phyloP scores from a whole-genome alignment of 2,329 filamentous ascomycete genomes.

The Aspergillus nomiae region DNA sequence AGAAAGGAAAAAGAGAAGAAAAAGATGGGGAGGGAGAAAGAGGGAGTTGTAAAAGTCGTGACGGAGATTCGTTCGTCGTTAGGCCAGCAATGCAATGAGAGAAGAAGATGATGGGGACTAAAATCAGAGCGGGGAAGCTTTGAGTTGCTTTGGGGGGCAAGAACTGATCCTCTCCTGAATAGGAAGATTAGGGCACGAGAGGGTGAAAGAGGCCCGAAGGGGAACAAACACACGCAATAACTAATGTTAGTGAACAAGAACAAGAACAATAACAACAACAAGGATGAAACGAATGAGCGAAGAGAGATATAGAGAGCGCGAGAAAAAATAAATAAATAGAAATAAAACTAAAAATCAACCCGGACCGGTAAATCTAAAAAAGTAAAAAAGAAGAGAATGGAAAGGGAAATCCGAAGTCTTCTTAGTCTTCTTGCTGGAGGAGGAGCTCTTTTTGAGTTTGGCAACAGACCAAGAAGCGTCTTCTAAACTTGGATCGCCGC shows the following conservation, averaged over 20 bases:
- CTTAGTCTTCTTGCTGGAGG: not conserved
- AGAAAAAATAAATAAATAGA: not conserved
- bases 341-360: not conserved
- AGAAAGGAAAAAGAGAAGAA: not conserved
- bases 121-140: slow-evolving; percentile 14
- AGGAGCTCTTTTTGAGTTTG: slow-evolving; percentile 1
- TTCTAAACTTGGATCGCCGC: slow-evolving; percentile 17
- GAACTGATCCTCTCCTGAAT: slow-evolving; percentile 15
- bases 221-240: not conserved
- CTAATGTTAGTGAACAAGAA: not conserved
- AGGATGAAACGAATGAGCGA: not conserved
- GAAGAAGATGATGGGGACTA: slow-evolving; percentile 2
- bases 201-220: not conserved
- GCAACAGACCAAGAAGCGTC: slow-evolving; percentile 10
- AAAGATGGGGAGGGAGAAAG: not conserved
- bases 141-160: slow-evolving; percentile 7
- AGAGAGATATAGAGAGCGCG: not conserved
- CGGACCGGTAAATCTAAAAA: not conserved
- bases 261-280: not conserved
- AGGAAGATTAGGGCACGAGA: slow-evolving; percentile 8
- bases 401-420: not conserved
- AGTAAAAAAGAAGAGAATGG: not conserved
- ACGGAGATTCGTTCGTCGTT: slow-evolving; percentile 1
- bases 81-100: slow-evolving; percentile 5
- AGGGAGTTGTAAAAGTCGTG: not conserved